These are phyloP conservation scores for Quercus tomentella DNA, from an alignment of 331 rosid species.

Conservation along the genomic window DNA sequence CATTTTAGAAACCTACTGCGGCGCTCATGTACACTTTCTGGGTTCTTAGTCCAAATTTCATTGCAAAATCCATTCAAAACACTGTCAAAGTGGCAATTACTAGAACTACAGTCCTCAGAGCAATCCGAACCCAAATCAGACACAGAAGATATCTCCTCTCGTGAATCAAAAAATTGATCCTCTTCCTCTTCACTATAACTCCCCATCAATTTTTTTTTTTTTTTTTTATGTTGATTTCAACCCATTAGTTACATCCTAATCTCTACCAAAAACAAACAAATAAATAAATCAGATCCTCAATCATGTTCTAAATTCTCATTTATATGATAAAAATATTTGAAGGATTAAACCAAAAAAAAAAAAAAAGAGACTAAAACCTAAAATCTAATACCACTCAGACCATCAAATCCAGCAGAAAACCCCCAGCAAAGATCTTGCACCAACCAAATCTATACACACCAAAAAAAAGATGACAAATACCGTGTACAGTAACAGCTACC, in stretches of 20 bases:
- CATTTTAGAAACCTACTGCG: slow-evolving; percentile 60
- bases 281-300: slow-evolving; percentile 6
- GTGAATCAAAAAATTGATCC: slow-evolving; percentile 64
- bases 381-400: neutral
- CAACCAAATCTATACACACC: slow-evolving; percentile 3
- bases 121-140: slow-evolving; percentile 55
- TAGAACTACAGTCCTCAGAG: slow-evolving; percentile 41
- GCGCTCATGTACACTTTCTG: slow-evolving; percentile 53
- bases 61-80: slow-evolving; percentile 26
- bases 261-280: neutral
- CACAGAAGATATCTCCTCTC: slow-evolving; percentile 66
- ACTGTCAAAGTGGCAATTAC: slow-evolving; percentile 13
- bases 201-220: slow-evolving; percentile 21
- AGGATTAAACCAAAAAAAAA: neutral
- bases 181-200: slow-evolving; percentile 26
- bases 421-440: slow-evolving; percentile 14
- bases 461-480: neutral
- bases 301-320: slow-evolving; percentile 9
- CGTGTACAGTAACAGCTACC: neutral
- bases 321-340: neutral
- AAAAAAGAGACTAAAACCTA: neutral
- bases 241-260: slow-evolving; percentile 29
- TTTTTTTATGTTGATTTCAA: neutral
- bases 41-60: slow-evolving; percentile 40
- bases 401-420: neutral